Evolutionary conservation across 1,284 basidiomycete species (phyloP).

Genomic region (Cerrena zonata): DNA sequence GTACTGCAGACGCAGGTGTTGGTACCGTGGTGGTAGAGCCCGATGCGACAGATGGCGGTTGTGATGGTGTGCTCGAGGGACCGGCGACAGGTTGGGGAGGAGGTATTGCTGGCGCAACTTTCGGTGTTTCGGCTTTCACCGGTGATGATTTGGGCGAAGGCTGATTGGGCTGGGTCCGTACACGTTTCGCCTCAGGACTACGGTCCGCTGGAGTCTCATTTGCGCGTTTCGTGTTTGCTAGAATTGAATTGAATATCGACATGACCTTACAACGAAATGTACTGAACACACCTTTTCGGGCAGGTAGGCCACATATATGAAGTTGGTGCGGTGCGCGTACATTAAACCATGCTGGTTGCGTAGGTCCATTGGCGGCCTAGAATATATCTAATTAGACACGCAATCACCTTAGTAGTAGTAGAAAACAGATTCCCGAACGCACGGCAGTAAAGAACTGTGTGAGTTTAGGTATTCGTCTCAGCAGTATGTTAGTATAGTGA

Average conservation of each 20-base stretch:
- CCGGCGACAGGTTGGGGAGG: conserved; percentile 10
- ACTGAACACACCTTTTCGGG: background rate
- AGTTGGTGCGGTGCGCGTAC: conserved; percentile 1
- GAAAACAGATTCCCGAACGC: conserved; percentile 21
- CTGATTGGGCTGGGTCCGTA: conserved; percentile 11
- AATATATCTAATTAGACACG: conserved; percentile 1
- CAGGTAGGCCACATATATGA: background rate
- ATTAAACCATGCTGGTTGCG: background rate
- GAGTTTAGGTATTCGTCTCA: conserved; percentile 42
- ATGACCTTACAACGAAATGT: too few species aligned
- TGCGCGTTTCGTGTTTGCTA: background rate
- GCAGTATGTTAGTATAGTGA: conserved; percentile 47
- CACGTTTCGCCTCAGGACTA: conserved; percentile 24
- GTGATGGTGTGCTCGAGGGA: conserved; percentile 7
- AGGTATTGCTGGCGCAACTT: background rate
- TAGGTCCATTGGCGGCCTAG: background rate
- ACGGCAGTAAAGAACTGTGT: conserved; percentile 49
- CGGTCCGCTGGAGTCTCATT: conserved; percentile 12
- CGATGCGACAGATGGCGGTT: background rate
- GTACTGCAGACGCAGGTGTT: background rate
- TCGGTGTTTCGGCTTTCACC: background rate
- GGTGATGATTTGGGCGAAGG: conserved; percentile 17
- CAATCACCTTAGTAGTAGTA: background rate
- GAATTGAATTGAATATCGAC: too few species aligned
- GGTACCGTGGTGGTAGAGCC: background rate